Conservation (phyloP, 352 stramenopile genomes). For the Pythium phragmitis region DNA sequence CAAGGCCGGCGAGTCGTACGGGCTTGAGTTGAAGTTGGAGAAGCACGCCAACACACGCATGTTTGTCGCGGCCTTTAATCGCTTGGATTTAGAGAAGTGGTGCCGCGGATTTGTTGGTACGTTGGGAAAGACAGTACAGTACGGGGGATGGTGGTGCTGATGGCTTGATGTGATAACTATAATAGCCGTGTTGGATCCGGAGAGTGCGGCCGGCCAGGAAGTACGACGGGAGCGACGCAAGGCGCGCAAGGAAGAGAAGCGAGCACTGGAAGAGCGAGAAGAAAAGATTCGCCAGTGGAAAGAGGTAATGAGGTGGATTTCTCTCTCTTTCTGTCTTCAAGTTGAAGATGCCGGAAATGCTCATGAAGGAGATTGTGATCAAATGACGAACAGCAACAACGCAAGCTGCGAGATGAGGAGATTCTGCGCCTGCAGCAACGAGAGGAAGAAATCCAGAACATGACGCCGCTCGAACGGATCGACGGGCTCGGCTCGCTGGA, state of each 20-base stretch:
- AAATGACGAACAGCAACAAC: constrained; percentile 22
- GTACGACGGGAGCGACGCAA: constrained; percentile 39
- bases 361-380: not conserved
- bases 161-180: not conserved
- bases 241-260: constrained; percentile 35
- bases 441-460: constrained; percentile 38
- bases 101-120: constrained; percentile 65
- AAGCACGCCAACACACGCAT: constrained; percentile 48
- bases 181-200: constrained; percentile 60
- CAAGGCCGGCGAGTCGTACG: constrained; percentile 69
- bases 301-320: constrained; percentile 20
- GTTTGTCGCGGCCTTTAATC: constrained; percentile 75
- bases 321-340: not conserved
- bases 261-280: constrained; percentile 34
- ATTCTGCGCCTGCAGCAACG: constrained; percentile 28
- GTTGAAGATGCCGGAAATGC: not conserved
- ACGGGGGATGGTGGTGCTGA: not conserved
- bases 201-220: constrained; percentile 36
- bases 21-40: constrained; percentile 76
- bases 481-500: constrained; percentile 45
- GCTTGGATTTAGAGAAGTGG: constrained; percentile 81
- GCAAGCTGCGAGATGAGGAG: constrained; percentile 37
- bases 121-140: not conserved
- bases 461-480: constrained; percentile 43
- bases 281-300: constrained; percentile 39